Base-by-base conservation (phyloP, 768 basidiomycete species). In the Auriscalpium vulgare region DNA sequence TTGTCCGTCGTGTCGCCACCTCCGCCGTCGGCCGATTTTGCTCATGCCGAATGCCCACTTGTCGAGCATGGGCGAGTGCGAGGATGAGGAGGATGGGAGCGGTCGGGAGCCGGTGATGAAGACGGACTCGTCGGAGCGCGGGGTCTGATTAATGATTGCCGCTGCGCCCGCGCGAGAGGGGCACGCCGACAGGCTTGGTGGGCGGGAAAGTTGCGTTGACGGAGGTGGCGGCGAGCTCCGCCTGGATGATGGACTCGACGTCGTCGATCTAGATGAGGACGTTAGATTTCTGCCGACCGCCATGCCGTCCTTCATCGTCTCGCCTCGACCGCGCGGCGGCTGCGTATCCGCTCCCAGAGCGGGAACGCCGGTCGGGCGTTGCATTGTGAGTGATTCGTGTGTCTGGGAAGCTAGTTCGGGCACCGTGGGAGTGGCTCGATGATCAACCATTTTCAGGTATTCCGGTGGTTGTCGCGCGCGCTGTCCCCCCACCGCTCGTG, bases 121-220 rank as follows among this genome's bases (percentile, higher is more conserved):
- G 50, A 87, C 75, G 8, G 76, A 78, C 64, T n/a, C n/a, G n/a
- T 97, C 93, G 13, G 80, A 77, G 47, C 94, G 79, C 1, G 95
- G 95, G 0, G 95, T 98, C 71, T n/a, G n/a, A n/a, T n/a, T n/a
- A n/a, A n/a, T 97, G 95, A 68, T 97, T 95, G 0, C 95, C 95
- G 7, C 95, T 93, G 40, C 95, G 80, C 8, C 95, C 95, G 62
- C 92, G 92, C 38, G 86, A 87, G 0, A 91, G 91, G 0, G 95
- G 95, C 0, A 99, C 95, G 48, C 95, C 95, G 52, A 95, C 86
- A 47, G 98, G 78, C 58, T 86, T 87, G 1, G 83, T 81, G 10
- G 66, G 75, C 57, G 57, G 74, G 53, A 59, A 75, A 61, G 61
- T 73, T 38, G 61, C 74, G 19, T 80, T 75, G 43, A 75, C 76